Percentiles rank a stretch among this genome's conserved stretches.
Evolutionary conservation across 345 rosid genomes (phyloP).

Genomic region (Euphorbia peplus): DNA sequence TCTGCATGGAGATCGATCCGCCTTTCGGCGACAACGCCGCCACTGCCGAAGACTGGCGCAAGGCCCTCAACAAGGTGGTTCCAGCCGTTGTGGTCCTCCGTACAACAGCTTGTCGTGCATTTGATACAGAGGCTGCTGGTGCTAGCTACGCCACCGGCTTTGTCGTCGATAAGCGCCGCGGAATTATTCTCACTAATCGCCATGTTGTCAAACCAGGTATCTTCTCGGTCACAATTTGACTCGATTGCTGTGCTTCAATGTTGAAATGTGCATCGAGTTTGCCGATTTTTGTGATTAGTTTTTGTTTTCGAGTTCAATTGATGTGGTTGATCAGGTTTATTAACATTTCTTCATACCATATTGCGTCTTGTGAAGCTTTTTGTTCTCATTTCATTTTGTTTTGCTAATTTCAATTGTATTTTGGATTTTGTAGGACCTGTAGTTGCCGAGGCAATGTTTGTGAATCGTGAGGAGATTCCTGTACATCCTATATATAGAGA

Average conservation of each 20-base stretch:
- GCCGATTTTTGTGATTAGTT: not conserved
- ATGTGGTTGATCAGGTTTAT: not conserved
- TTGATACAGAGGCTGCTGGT: constrained; percentile 83
- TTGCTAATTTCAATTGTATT: not conserved
- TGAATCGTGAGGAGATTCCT: constrained; percentile 81
- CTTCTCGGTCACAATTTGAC: not conserved
- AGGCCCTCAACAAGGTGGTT: constrained; percentile 67
- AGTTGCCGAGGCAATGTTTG: constrained; percentile 94
- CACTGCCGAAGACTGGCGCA: constrained; percentile 92
- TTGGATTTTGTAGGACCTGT: constrained; percentile 65
- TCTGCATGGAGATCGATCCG: constrained; percentile 70
- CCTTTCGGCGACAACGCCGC: constrained; percentile 53
- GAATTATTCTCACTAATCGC: constrained; percentile 92
- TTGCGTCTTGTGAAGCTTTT: not conserved
- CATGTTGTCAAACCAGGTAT: constrained; percentile 91
- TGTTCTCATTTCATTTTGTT: not conserved
- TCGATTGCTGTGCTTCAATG: not conserved
- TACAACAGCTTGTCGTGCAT: constrained; percentile 85
- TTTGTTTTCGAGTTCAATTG: not conserved
- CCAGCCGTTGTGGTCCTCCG: constrained; percentile 92
- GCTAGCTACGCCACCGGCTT: constrained; percentile 94
- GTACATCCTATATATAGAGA: constrained; percentile 83
- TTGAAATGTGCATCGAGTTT: not conserved
- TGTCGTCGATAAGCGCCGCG: constrained; percentile 83
- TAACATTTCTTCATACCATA: too few relatives aligned